These are phyloP conservation scores for Trametes pubescens DNA, from an alignment of 1,284 basidiomycete genomes.

Conservation along the genomic window DNA sequence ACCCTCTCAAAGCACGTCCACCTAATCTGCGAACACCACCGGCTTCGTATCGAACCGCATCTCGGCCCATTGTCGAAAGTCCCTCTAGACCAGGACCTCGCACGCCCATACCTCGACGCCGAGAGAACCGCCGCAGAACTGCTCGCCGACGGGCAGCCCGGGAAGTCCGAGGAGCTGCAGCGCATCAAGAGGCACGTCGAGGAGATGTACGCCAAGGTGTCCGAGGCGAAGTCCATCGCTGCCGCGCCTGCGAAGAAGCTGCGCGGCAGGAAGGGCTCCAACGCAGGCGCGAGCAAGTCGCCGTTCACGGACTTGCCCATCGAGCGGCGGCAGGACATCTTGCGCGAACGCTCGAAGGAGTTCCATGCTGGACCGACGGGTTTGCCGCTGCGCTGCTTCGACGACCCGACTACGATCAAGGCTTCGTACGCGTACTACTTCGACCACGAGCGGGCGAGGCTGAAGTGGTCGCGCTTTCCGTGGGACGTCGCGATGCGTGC, in stretches of 20 bases:
- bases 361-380: conserved; percentile 44
- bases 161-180: conserved; percentile 37
- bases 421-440: conserved; percentile 63
- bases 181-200: conserved; percentile 43
- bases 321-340: conserved; percentile 54
- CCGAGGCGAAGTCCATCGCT: not conserved
- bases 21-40: conserved; percentile 32
- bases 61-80: conserved; percentile 8
- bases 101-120: conserved; percentile 49
- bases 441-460: conserved; percentile 39
- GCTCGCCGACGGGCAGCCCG: conserved; percentile 6
- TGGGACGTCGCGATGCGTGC: conserved; percentile 61
- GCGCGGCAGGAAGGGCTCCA: not conserved
- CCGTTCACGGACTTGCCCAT: conserved; percentile 53
- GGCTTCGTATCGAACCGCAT: conserved; percentile 41
- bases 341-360: conserved; percentile 51
- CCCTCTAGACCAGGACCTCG: conserved; percentile 46
- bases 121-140: conserved; percentile 31
- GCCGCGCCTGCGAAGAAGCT: not conserved
- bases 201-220: conserved; percentile 31
- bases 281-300: conserved; percentile 15
- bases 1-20: conserved; percentile 43
- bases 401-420: conserved; percentile 47
- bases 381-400: conserved; percentile 25
- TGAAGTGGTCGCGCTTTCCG: conserved; percentile 53